Base-by-base conservation (phyloP, 441 rosid genomes). In the Hypseocharis bilobata region DNA sequence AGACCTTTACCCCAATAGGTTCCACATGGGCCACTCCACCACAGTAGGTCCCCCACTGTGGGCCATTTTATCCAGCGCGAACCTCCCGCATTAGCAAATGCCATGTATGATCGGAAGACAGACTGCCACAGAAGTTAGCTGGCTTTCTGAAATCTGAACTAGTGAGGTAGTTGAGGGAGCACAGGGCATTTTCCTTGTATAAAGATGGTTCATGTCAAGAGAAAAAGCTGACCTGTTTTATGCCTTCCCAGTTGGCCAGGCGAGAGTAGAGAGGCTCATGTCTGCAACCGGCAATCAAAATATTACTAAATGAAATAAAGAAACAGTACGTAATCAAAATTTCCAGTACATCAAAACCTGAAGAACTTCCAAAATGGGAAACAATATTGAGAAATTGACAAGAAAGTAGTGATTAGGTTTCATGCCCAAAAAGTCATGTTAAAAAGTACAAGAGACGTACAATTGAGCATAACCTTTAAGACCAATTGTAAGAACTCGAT, bases 171-270 rank as follows among this genome's bases (percentile, higher is more conserved):
- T 47, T 7, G 23, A 34, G 54, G 54, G 54, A 2, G 19, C 19
- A 19, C 25, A 47, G 5, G 25, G 22, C 23, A 47, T 19, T 47
- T 47, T 47, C 54, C 25, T 47, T 25, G 10, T 34, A 47, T 2
- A 17, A 17, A 47, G 10, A 5, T 47, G 19, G 19, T 47, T 47
- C 6, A 3, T 47, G 19, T 6, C 19, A 19, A 47, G 54, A 47
- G 17, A 17, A 47, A 51, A 47, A 16, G 7, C 19, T 32, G 40
- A 72, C 75, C 71, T 66, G 66, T 63, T 58, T 66, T 25, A 72
- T 72, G 67, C 75, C 75, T 22, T 72, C 71, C 75, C 75, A 72
- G 57, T 72, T 49, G 19, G 75, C 71, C 25, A 72, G 75, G 63
- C 75, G 71, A 52, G 75, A 40, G 58, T 61, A 72, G 16, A 11